Percentiles rank a stretch among this genome's conserved stretches.
Conservation (phyloP, 2,329 filamentous ascomycete genomes). For the Rasamsonia emersonii region DNA sequence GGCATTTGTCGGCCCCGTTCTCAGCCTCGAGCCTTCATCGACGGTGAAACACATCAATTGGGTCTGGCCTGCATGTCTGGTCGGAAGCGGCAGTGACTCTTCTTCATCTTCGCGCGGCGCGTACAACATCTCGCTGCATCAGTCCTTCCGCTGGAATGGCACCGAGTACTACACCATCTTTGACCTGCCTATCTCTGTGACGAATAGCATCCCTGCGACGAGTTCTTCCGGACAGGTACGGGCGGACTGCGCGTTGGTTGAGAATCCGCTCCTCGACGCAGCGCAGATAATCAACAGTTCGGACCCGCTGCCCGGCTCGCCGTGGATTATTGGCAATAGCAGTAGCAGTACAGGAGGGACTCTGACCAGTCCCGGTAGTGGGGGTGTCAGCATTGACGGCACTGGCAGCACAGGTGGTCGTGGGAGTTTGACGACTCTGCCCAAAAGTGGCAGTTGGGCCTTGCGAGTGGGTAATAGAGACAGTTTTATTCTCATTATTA, state of each 20-base stretch:
- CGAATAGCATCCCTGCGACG: conserved; percentile 48
- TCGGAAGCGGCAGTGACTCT: conserved; percentile 45
- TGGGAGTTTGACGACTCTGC: too few species aligned
- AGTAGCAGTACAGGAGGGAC: too few species aligned
- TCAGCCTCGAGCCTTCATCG: conserved; percentile 55
- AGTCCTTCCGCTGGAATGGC: conserved; percentile 59
- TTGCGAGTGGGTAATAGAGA: too few species aligned
- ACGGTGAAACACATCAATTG: conserved; percentile 68
- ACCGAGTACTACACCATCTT: conserved; percentile 61
- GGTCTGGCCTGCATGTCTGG: conserved; percentile 61
- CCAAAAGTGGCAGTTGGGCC: too few species aligned
- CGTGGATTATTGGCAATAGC: too few species aligned
- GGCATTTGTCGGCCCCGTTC: conserved; percentile 53
- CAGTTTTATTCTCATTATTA: too few species aligned
- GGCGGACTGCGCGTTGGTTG: conserved; percentile 16
- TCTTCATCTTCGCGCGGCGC: conserved; percentile 47
- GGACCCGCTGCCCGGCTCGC: too few species aligned
- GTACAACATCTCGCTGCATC: conserved; percentile 66
- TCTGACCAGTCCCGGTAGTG: too few species aligned
- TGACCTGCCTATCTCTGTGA: conserved; percentile 59
- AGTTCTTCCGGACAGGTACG: conserved; percentile 8
- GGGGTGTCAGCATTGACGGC: too few species aligned
- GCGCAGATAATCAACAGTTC: too few species aligned
- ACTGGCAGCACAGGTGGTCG: too few species aligned
- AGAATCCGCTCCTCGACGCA: too few species aligned